Percentiles rank a stretch among this genome's conserved stretches.
Conservation (phyloP, 805 yeast genomes). For the Teunomyces gatunensis region DNA sequence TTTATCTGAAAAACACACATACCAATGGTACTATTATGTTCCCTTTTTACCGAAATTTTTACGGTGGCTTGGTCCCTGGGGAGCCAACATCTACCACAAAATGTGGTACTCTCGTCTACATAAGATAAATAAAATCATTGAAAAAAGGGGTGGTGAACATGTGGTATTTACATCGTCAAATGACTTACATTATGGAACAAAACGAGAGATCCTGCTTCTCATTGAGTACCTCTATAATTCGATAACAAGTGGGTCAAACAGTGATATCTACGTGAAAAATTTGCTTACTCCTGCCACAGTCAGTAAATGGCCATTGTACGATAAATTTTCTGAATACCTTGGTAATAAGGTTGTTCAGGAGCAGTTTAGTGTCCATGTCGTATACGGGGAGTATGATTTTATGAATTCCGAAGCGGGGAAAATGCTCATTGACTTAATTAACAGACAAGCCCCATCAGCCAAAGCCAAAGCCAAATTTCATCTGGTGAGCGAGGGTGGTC, state of each 20-base stretch:
- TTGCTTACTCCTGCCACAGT: constrained; percentile 56
- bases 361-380: constrained; percentile 39
- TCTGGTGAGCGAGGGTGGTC: constrained; percentile 38
- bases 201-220: constrained; percentile 33
- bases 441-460: neutral
- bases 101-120: constrained; percentile 42
- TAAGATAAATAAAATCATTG: constrained; percentile 37
- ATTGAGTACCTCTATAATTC: constrained; percentile 43
- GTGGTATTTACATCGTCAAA: constrained; percentile 21
- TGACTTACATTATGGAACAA: constrained; percentile 38
- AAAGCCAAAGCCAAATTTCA: constrained; percentile 24
- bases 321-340: constrained; percentile 42
- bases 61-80: constrained; percentile 45
- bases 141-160: constrained; percentile 28
- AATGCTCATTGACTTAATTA: constrained; percentile 20
- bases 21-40: constrained; percentile 38
- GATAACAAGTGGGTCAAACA: constrained; percentile 35
- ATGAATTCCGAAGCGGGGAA: constrained; percentile 62
- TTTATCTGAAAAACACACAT: constrained; percentile 26
- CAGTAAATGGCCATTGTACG: constrained; percentile 65
- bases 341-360: constrained; percentile 16
- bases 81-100: constrained; percentile 32
- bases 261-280: constrained; percentile 45
- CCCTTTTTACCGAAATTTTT: constrained; percentile 49
- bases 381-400: constrained; percentile 74